Conservation (phyloP, 257 asterid species). For the Przewalskia tangutica region DNA sequence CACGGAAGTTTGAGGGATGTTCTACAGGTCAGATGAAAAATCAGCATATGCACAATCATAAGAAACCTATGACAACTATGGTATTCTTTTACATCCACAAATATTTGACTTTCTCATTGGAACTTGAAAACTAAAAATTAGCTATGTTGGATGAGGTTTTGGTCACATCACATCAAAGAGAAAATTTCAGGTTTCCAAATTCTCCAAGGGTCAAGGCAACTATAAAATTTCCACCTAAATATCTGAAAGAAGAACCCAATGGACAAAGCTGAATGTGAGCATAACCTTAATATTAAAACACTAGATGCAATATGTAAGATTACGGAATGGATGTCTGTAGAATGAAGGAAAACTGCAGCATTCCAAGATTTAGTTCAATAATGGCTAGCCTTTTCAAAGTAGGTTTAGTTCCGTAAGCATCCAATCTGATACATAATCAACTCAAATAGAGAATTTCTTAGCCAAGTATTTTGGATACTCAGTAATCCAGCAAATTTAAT, state of each 20-base stretch:
- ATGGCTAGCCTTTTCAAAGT: not conserved
- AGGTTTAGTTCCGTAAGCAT: not conserved
- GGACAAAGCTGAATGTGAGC: not conserved
- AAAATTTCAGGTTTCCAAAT: not conserved
- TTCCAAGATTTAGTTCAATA: not conserved
- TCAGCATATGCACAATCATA: not conserved
- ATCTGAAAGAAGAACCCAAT: not conserved
- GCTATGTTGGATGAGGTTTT: not conserved
- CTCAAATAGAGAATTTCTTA: not conserved
- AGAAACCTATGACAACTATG: not conserved
- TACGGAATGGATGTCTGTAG: not conserved
- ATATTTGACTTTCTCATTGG: not conserved
- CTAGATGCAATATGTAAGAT: not conserved
- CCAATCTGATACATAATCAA: not conserved
- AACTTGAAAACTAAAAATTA: not conserved
- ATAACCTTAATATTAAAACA: not conserved
- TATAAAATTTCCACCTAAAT: not conserved
- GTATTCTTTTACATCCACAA: not conserved
- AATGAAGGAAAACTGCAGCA: not conserved
- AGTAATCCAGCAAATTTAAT: not conserved
- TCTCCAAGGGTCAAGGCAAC: not conserved
- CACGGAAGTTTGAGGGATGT: conserved; percentile 74
- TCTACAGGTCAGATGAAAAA: conserved; percentile 26
- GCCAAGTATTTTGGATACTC: not conserved
- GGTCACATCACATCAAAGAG: not conserved